A percentile compares a stretch with the other conserved stretches of the same genome.
Conservation (phyloP, 345 rosid species). For the Euphorbia pulcherrima region DNA sequence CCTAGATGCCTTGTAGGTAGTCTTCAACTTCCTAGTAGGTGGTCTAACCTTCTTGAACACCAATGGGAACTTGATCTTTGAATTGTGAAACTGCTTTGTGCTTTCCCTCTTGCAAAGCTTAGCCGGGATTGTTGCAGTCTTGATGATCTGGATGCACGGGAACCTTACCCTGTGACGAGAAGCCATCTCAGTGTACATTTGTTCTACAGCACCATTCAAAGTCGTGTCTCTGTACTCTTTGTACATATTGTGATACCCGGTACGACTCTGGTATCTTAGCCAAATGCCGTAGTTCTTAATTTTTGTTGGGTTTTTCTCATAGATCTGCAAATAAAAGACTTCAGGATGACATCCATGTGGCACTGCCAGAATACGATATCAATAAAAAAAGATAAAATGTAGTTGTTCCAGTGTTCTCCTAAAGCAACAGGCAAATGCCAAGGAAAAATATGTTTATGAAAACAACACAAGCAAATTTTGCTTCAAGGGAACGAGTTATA, state of each 20-base stretch:
- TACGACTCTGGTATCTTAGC: constrained; percentile 55
- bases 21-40: constrained; percentile 55
- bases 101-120: constrained; percentile 67
- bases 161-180: constrained; percentile 62
- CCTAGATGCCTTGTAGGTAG: constrained; percentile 62
- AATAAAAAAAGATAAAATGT: not conserved
- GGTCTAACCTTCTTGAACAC: constrained; percentile 61
- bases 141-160: constrained; percentile 63
- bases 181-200: constrained; percentile 64
- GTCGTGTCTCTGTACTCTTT: constrained; percentile 58
- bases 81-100: constrained; percentile 57
- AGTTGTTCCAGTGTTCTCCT: constrained; percentile 1
- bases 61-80: constrained; percentile 62
- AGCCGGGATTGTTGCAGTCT: constrained; percentile 56
- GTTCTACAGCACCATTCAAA: constrained; percentile 55
- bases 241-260: constrained; percentile 67
- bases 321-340: constrained; percentile 31
- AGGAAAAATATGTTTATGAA: not conserved
- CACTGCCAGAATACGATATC: not conserved
- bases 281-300: constrained; percentile 60
- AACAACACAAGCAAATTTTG: constrained; percentile 7
- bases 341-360: not conserved
- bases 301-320: constrained; percentile 56
- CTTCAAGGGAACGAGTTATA: constrained; percentile 17
- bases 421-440: not conserved